Percentiles rank a stretch among this genome's conserved stretches.
phyloP scores from a whole-genome alignment of 2,329 filamentous ascomycete species.

The Dactylellina leptospora region DNA sequence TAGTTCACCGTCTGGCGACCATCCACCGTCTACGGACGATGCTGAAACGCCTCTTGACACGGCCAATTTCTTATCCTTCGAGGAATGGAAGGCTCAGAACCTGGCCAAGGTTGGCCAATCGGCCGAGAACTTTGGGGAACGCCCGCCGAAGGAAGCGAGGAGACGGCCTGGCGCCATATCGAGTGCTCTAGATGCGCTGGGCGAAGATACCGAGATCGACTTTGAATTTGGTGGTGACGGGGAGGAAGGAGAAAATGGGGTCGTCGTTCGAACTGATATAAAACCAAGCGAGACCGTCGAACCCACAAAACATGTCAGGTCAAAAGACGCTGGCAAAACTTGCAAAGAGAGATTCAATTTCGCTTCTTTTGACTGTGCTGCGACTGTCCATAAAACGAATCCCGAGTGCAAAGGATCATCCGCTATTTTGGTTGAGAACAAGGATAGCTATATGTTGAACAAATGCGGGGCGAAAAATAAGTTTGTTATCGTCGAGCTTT shows the following conservation, averaged over 20 bases:
- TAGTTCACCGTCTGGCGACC: slow-evolving; percentile 10
- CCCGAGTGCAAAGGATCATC: slow-evolving; percentile 85
- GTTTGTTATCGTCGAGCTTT: slow-evolving; percentile 92
- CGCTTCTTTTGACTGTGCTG: slow-evolving; percentile 95
- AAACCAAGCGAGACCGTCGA: slow-evolving; percentile 54
- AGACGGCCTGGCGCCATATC: slow-evolving; percentile 66
- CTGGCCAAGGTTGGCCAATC: slow-evolving; percentile 83
- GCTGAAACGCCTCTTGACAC: slow-evolving; percentile 75
- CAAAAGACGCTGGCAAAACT: slow-evolving; percentile 94
- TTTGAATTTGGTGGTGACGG: slow-evolving; percentile 69
- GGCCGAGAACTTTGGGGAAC: slow-evolving; percentile 72
- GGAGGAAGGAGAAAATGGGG: slow-evolving; percentile 55
- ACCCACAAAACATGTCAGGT: slow-evolving; percentile 59
- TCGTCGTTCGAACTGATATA: slow-evolving; percentile 55
- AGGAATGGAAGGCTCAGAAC: slow-evolving; percentile 97
- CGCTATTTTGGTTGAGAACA: slow-evolving; percentile 91
- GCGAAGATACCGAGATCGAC: slow-evolving; percentile 88
- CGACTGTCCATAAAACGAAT: slow-evolving; percentile 90
- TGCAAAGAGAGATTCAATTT: slow-evolving; percentile 99
- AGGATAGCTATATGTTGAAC: slow-evolving; percentile 97
- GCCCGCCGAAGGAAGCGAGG: slow-evolving; percentile 65
- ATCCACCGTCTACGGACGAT: slow-evolving; percentile 61
- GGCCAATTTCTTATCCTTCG: slow-evolving; percentile 90
- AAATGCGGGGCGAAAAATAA: slow-evolving; percentile 88
- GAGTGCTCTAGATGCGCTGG: slow-evolving; percentile 78